Base-by-base conservation (phyloP, 768 basidiomycete species). In the Amanita subjunquillea region DNA sequence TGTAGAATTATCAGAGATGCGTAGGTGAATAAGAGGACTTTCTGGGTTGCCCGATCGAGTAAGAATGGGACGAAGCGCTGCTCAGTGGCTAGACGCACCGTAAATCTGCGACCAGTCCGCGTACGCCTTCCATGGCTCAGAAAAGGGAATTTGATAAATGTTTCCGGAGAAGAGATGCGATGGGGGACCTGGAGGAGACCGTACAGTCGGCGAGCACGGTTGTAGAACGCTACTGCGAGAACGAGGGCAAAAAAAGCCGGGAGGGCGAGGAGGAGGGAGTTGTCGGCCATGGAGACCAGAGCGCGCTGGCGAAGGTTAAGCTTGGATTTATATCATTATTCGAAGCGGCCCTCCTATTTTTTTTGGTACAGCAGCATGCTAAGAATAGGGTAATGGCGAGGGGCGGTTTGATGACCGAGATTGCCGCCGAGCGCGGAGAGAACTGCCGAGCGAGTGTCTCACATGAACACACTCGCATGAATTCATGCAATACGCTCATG, bases 21-120 rank as follows among this genome's bases (percentile, higher is more conserved):
- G 69, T 41, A 72, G 59, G 53, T 70, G 70, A 13, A 76, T 59
- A 9, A 80, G 58, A 30, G 72, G 68, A 1, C 74, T 71, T 74
- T 46, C 39, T 49, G 36, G 10, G 25, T 34, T 29, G 6, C 9
- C 49, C 41, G 8, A 41, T 45, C 30, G 6, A 22, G 20, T 25
- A 43, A 13, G 27, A 23, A 30, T 39, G 10, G 32, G 20, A 36
- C 34, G n/a, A 32, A 32, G 3, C 27, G 6, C 6, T 44, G 15
- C 5, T 27, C 22, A 6, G 36, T 25, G 36, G 17, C 1, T 8
- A 3, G 49, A 63, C 71, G 32, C 42, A 78, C 78, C 78, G n/a
- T 20, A 42, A 4, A 50, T 44, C 36, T 48, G 37, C 15, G 45
- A 48, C 53, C 53, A 54, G 22, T 48, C 34, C n/a, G 53, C 47